Base-by-base conservation (phyloP, 345 rosid genomes). In the Eucalyptus camaldulensis region DNA sequence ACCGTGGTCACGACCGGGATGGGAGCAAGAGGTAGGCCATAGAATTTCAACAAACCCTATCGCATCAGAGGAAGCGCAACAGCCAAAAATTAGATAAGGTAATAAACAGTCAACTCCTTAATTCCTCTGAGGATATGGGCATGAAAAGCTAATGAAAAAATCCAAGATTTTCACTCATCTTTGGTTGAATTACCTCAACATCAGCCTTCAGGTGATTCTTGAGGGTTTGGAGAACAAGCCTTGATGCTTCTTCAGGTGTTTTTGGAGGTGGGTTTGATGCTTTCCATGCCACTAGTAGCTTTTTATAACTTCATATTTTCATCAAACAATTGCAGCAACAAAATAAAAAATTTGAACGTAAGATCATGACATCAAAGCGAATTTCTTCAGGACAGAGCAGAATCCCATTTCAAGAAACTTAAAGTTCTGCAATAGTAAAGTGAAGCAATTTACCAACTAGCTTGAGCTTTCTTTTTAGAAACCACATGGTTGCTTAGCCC, bases 391-490 rank as follows among this genome's bases (percentile, higher is more conserved):
- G 83, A 88, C 51, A 21, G 19, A 80, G 47, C 31, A 87, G 8
- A 58, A 49, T 50, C 58, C 88, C 69, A 24, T 40, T 56, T 25
- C 80, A n/a, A 87, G 65, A 53, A 87, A 33, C 6, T 50, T 8
- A 47, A 29, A 51, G 13, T 21, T 13, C 16, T 31, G 37, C 17
- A 16, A 29, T 14, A 25, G 37, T 33, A 43, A 80, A 76, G 83
- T 56, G 43, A 45, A 67, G 31, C 44, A 50, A 51, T 25, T 93
- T 95, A 96, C 99, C 99, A 98, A 86, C 93, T 96, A 81, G 98
- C 98, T 90, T 98, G 99, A 92, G 99, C 97, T 88, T 94, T 95
- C 95, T 86, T 94, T 27, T 98, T 97, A 47, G 99, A 96, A 7
- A 92, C 94, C 88, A 97, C 99, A 87, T 93, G 94, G 85, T 91